Percentiles rank a stretch among this genome's conserved stretches.
These are phyloP conservation scores for Cordia subcordata DNA, from an alignment of 257 asterid genomes.

Conservation along the genomic window DNA sequence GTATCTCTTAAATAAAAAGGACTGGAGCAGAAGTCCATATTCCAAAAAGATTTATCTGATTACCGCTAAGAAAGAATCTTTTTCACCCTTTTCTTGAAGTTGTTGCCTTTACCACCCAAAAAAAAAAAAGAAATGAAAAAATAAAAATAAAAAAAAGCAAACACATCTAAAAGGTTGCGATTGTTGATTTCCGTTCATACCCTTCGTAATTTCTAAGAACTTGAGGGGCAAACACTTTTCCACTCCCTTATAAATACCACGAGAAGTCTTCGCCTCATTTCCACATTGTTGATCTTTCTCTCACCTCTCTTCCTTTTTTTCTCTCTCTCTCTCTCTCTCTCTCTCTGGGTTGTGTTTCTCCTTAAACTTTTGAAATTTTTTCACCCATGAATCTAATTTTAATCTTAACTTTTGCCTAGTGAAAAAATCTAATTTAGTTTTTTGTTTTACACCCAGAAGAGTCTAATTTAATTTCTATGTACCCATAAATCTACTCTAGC, in stretches of 20 bases:
- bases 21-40: too few relatives aligned
- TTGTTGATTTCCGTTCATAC: neutral
- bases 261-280: neutral
- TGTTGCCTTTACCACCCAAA: neutral
- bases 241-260: conserved; percentile 16
- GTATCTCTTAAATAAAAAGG: too few relatives aligned
- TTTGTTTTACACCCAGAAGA: too few relatives aligned
- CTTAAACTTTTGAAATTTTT: too few relatives aligned
- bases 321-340: neutral
- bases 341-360: too few relatives aligned
- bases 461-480: neutral
- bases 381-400: too few relatives aligned
- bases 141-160: too few relatives aligned
- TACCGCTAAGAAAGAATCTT: neutral
- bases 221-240: conserved; percentile 7
- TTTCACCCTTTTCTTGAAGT: neutral
- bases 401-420: too few relatives aligned
- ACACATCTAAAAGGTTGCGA: neutral
- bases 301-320: conserved; percentile 4
- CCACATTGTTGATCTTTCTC: neutral
- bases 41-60: neutral
- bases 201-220: conserved; percentile 12
- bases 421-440: too few relatives aligned
- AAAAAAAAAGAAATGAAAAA: too few relatives aligned
- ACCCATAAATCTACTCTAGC: neutral